phyloP scores from a whole-genome alignment of 805 yeast species.

The Tanozyma kutaoensis region DNA sequence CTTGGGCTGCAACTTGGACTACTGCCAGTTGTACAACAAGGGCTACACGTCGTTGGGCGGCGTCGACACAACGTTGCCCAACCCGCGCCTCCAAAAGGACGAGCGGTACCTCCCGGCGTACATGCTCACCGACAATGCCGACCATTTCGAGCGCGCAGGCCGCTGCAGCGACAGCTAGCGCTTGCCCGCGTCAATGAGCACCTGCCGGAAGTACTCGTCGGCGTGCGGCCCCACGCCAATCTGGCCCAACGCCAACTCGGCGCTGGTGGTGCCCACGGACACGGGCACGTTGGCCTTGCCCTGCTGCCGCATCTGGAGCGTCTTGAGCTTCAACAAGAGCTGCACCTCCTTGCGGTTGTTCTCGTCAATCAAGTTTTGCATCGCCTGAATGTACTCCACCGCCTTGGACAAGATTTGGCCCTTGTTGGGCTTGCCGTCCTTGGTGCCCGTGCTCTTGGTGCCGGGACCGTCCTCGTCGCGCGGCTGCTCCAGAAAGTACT shows the following conservation, averaged over 20 bases:
- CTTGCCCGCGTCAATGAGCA: background rate
- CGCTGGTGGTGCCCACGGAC: constrained; percentile 48
- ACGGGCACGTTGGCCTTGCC: constrained; percentile 28
- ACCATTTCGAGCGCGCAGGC: constrained; percentile 40
- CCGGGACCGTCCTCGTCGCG: constrained; percentile 2
- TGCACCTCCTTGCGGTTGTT: constrained; percentile 74
- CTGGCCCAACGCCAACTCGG: constrained; percentile 60
- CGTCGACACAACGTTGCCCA: constrained; percentile 49
- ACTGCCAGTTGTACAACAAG: constrained; percentile 63
- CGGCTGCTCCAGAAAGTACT: constrained; percentile 18
- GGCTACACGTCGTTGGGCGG: constrained; percentile 94
- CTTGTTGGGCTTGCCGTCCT: constrained; percentile 76
- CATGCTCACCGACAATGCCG: constrained; percentile 43
- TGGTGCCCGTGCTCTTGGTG: constrained; percentile 36
- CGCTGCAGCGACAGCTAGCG: too few relatives aligned
- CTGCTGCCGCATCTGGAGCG: constrained; percentile 33
- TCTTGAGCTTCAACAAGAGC: constrained; percentile 44
- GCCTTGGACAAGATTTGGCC: constrained; percentile 70
- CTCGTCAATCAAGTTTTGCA: constrained; percentile 65
- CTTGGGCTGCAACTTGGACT: constrained; percentile 39
- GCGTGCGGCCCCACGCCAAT: constrained; percentile 79
- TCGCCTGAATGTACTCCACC: constrained; percentile 53
- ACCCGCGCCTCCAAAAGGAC: constrained; percentile 36
- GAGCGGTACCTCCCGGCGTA: constrained; percentile 38
- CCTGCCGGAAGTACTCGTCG: constrained; percentile 12